These are phyloP conservation scores for Diplodia corticola DNA, from an alignment of 2,329 filamentous ascomycete genomes.

Conservation along the genomic window DNA sequence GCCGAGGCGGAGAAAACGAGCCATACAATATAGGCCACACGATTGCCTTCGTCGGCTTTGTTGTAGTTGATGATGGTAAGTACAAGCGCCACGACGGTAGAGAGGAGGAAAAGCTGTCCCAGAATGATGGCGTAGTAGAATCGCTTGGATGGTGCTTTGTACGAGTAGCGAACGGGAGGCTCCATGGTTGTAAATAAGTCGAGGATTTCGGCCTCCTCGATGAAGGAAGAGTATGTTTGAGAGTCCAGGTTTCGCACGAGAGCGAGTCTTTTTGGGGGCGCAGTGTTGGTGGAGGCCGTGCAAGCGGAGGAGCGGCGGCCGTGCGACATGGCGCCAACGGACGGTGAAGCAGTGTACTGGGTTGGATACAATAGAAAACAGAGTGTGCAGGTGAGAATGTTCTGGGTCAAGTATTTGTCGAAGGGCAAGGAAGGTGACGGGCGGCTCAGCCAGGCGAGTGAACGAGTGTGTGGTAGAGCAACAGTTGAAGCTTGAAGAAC, in stretches of 20 bases:
- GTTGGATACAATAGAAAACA: not conserved
- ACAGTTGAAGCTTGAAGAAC: slow-evolving; percentile 7
- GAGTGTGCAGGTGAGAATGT: not conserved
- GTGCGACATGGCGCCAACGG: not conserved
- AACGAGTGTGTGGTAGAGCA: slow-evolving; percentile 14
- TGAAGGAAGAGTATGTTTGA: slow-evolving; percentile 2
- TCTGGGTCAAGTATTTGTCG: not conserved
- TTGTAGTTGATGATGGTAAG: not conserved
- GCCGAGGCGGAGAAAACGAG: slow-evolving; percentile 1
- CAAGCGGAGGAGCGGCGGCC: not conserved
- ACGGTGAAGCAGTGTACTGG: not conserved
- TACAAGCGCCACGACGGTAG: slow-evolving; percentile 6
- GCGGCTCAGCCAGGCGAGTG: not conserved
- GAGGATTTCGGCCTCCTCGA: slow-evolving; percentile 3
- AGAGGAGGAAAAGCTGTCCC: slow-evolving; percentile 7
- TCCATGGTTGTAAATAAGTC: not conserved
- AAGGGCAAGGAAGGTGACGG: not conserved
- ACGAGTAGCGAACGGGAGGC: not conserved
- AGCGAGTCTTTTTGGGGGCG: not conserved
- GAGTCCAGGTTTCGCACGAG: not conserved
- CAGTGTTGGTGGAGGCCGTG: not conserved
- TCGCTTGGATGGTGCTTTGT: not conserved
- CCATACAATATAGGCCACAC: not conserved
- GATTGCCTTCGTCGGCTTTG: not conserved
- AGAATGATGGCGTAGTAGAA: slow-evolving; percentile 4